These are phyloP conservation scores for Pyronema domesticum DNA, from an alignment of 495 filamentous ascomycete genomes.

Conservation along the genomic window DNA sequence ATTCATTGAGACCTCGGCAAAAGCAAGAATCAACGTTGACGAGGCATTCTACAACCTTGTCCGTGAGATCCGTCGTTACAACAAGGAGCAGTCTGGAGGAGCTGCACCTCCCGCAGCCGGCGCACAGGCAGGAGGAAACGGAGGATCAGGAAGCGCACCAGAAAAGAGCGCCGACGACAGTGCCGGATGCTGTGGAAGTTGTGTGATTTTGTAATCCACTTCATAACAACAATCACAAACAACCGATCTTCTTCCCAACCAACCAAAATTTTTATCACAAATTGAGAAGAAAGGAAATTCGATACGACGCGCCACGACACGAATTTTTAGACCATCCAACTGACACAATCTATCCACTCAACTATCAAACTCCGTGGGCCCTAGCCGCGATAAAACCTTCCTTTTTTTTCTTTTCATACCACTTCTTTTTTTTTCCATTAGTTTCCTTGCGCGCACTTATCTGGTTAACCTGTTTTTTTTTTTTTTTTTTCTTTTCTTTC, in stretches of 20 bases:
- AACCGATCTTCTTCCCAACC: not conserved
- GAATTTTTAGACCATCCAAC: not conserved
- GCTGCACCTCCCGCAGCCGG: conserved; percentile 44
- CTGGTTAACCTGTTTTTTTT: no score
- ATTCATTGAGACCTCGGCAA: conserved; percentile 97
- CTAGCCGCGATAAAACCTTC: not conserved
- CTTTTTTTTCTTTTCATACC: not conserved
- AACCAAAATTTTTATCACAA: not conserved
- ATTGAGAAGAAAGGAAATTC: not conserved
- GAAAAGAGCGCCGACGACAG: conserved; percentile 52
- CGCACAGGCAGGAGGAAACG: conserved; percentile 28
- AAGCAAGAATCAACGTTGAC: conserved; percentile 94
- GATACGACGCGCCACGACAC: not conserved
- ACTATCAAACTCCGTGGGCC: not conserved
- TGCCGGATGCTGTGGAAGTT: conserved; percentile 70
- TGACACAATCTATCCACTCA: not conserved
- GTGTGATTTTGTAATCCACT: conserved; percentile 65
- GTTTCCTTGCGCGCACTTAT: no score
- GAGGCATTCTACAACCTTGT: conserved; percentile 97
- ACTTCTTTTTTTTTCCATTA: no score
- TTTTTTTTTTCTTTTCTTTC: no score
- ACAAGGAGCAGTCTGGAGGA: conserved; percentile 88
- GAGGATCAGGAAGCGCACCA: conserved; percentile 28
- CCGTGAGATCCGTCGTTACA: conserved; percentile 89
- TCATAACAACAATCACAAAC: not conserved